Conservation (phyloP, 306 rosid species). For the Vigna radiata region DNA sequence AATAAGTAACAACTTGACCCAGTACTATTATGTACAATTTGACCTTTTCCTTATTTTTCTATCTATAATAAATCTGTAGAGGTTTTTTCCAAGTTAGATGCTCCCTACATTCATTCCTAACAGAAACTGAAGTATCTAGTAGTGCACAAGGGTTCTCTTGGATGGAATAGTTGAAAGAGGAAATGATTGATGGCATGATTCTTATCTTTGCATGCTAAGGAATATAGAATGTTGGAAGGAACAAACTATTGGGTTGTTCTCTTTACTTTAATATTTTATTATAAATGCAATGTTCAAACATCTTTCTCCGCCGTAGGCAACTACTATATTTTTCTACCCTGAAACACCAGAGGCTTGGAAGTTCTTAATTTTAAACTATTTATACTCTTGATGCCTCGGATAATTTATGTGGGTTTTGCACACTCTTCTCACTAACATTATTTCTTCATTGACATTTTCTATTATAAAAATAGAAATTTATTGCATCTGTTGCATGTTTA, state of each 20-base stretch:
- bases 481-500: slow-evolving; percentile 48
- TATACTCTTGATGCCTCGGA: slow-evolving; percentile 20
- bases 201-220: slow-evolving; percentile 31
- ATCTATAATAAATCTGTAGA: too few species aligned
- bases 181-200: slow-evolving; percentile 26
- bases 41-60: too few species aligned
- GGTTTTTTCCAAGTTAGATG: too few species aligned
- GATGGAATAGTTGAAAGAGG: slow-evolving; percentile 24
- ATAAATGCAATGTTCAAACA: slow-evolving; percentile 18
- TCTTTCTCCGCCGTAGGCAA: slow-evolving; percentile 16
- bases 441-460: slow-evolving; percentile 34
- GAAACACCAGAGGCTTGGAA: slow-evolving; percentile 11
- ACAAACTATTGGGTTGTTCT: slow-evolving; percentile 17
- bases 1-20: too few species aligned
- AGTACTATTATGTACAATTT: too few species aligned
- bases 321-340: slow-evolving; percentile 7
- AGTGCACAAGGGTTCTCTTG: slow-evolving; percentile 4
- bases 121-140: neutral
- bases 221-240: slow-evolving; percentile 17
- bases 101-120: too few species aligned
- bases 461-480: slow-evolving; percentile 35
- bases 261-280: slow-evolving; percentile 1
- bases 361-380: slow-evolving; percentile 34
- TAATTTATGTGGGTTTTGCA: slow-evolving; percentile 16
- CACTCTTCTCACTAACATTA: slow-evolving; percentile 31